Evolutionary conservation across 2,329 filamentous ascomycete species (phyloP), one percentile per base, ranked within the genome.

Genomic region (Epicoccum nigrum): DNA sequence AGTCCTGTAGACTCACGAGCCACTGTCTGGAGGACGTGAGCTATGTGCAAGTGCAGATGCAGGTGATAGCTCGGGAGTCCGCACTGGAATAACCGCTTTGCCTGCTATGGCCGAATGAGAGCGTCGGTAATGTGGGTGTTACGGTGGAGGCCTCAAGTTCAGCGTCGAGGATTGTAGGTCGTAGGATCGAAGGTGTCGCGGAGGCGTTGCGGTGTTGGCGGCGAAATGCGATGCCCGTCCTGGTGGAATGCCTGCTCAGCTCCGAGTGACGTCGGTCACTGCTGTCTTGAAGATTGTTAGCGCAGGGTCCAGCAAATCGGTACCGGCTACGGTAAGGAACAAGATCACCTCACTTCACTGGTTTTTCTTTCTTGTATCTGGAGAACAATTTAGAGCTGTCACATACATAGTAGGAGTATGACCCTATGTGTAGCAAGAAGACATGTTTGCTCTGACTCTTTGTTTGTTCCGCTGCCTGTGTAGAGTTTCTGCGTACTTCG

Each of bases 191-290:
- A 25, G 13, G 19, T 28, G 19, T 33, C 28, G 45, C 17, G 28
- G 28, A 42, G 40, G 21, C 31, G 34, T 50, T 23, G 45, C 55
- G 51, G 51, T 42, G 58, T 46, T 53, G 56, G 58, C 58, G 58
- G 61, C 59, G 51, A 64, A 52, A 55, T 54, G 55, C 55, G 45
- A 50, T 47, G 50, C 41, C 58, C 57, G 43, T 51, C 41, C 58
- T 58, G 43, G 23, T 57, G 50, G 31, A 59, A 44, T 58, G 47
- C 53, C 56, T 45, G 52, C 25, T 51, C 55, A 34, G 32, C 32
- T 43, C 39, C 32, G 53, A n/a, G 66, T 71, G 67, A 69, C 68
- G 65, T 68, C 65, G 54, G 59, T 56, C 37, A 23, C 17, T 47
- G 33, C 45, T 44, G 44, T 48, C 45, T 40, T 33, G 47, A 46